These are phyloP conservation scores for Bipolaris cookei DNA, from an alignment of 2,329 filamentous ascomycete species.

Conservation along the genomic window DNA sequence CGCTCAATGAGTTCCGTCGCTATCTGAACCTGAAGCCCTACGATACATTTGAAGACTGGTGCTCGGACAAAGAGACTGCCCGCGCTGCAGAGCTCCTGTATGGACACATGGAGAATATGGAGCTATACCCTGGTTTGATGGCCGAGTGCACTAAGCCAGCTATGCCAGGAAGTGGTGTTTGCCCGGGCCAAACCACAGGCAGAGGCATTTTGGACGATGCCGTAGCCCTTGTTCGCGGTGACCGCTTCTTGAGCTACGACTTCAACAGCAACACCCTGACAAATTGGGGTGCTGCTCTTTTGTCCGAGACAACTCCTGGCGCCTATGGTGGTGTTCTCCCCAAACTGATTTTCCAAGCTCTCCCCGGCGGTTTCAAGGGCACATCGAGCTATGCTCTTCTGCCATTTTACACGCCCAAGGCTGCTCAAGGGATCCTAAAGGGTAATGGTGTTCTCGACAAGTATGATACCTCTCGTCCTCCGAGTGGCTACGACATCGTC, in stretches of 20 bases:
- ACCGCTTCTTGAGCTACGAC: slow-evolving; percentile 77
- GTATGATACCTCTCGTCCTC: slow-evolving; percentile 55
- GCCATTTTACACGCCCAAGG: slow-evolving; percentile 60
- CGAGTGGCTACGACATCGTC: slow-evolving; percentile 52
- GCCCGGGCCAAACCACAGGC: slow-evolving; percentile 76
- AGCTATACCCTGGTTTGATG: slow-evolving; percentile 80
- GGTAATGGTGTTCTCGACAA: slow-evolving; percentile 54
- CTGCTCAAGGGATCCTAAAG: slow-evolving; percentile 55
- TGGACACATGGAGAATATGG: slow-evolving; percentile 78
- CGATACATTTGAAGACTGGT: slow-evolving; percentile 81
- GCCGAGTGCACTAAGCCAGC: slow-evolving; percentile 78
- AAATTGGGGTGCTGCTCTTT: slow-evolving; percentile 59
- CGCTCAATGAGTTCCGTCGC: slow-evolving; percentile 82
- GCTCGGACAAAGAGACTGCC: slow-evolving; percentile 73
- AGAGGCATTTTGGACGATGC: slow-evolving; percentile 77
- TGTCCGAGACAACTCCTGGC: slow-evolving; percentile 48
- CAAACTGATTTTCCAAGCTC: slow-evolving; percentile 52
- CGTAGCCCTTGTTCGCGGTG: slow-evolving; percentile 74
- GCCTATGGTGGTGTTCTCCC: slow-evolving; percentile 56
- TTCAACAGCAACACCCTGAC: slow-evolving; percentile 53
- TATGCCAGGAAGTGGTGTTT: slow-evolving; percentile 65
- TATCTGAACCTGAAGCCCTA: slow-evolving; percentile 81
- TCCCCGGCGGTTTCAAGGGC: slow-evolving; percentile 57
- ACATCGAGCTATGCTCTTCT: slow-evolving; percentile 57
- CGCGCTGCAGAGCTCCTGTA: slow-evolving; percentile 64